Base-by-base conservation (phyloP, 2,329 filamentous ascomycete genomes). In the Fusarium piperis region DNA sequence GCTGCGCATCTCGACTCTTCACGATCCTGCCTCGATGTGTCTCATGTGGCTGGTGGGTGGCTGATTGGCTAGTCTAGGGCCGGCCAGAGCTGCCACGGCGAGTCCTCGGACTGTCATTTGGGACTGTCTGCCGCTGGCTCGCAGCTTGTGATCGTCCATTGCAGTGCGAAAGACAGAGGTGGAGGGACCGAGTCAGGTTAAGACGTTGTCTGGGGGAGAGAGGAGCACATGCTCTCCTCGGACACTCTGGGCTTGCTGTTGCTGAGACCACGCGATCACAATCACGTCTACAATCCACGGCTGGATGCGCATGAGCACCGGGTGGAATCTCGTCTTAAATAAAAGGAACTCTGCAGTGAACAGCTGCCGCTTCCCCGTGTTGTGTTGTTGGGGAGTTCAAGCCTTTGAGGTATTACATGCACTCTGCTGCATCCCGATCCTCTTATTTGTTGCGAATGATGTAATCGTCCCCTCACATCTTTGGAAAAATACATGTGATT, bases 191-290 rank as follows among this genome's bases (percentile, higher is more conserved):
- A 56, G 48, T 65, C 59, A 72, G 48, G 46, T 30, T 33, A 59
- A 13, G 46, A 59, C 65, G 64, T 73, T 73, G 71, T 71, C 74
- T 53, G 39, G 66, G 65, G 33, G 64, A 67, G 60, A 44, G 35
- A 59, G 59, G 66, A 67, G 59, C 65, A 72, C 70, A 71, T 71
- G 59, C 53, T 9, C 11, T n/a, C 16, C 44, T 48, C 44, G 10
- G 36, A 59, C 38, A 48, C 33, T 18, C 20, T 63, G 26, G 48
- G 46, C 44, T 33, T 33, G 46, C 55, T 9, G 41, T 56, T 66
- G 52, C 56, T 51, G 57, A 38, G 66, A 55, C 55, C 74, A 75
- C 70, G 68, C 65, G 70, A 76, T 72, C 68, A 65, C 28, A 55
- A 64, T 65, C 67, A 73, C 53, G 59, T 58, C 70, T 46, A 65